phyloP scores from a whole-genome alignment of 1,284 basidiomycete species.

The Ganoderma meredithae region DNA sequence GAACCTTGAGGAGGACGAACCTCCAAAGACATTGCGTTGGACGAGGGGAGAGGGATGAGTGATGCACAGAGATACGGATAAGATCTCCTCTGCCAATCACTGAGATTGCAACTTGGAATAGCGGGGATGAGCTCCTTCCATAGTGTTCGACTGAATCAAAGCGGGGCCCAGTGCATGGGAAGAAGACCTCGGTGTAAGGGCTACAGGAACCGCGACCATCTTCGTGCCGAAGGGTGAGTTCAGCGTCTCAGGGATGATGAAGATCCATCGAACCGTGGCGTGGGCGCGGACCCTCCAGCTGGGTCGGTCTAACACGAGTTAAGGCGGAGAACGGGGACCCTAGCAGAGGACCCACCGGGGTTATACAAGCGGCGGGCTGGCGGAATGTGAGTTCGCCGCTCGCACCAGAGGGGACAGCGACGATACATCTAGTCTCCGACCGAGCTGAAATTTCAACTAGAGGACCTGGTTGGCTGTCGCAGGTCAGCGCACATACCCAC shows the following conservation, averaged over 20 bases:
- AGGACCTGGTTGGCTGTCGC: background rate
- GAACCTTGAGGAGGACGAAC: background rate
- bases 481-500: slow-evolving; percentile 7
- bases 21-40: slow-evolving; percentile 4
- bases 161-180: slow-evolving; percentile 21
- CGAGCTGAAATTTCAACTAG: slow-evolving; percentile 13
- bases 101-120: background rate
- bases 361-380: slow-evolving; percentile 11
- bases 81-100: slow-evolving; percentile 2
- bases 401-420: slow-evolving; percentile 5
- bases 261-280: slow-evolving; percentile 26
- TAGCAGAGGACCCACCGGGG: slow-evolving; percentile 9
- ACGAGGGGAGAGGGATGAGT: background rate
- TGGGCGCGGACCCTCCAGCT: slow-evolving; percentile 21
- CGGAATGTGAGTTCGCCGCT: slow-evolving; percentile 11
- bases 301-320: slow-evolving; percentile 23
- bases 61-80: background rate
- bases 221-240: slow-evolving; percentile 17
- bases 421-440: slow-evolving; percentile 17
- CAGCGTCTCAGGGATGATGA: slow-evolving; percentile 24
- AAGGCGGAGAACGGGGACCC: slow-evolving; percentile 33
- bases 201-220: slow-evolving; percentile 20
- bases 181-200: slow-evolving; percentile 23
- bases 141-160: background rate
- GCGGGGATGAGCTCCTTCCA: background rate